Conservation (phyloP, 164 flowering plant species). For the Magnolia changhungtana region DNA sequence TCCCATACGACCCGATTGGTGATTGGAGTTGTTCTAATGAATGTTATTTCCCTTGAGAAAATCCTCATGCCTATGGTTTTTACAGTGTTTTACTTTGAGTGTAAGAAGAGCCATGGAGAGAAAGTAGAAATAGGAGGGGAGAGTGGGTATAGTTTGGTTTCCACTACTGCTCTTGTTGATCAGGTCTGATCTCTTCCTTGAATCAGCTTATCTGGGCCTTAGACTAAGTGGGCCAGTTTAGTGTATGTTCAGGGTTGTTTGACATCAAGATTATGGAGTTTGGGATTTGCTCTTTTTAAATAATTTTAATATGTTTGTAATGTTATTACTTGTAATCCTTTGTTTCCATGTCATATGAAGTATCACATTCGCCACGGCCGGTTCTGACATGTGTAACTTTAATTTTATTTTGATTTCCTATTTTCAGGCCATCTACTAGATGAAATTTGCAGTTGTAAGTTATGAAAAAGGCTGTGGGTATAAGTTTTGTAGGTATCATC, state of each 20-base stretch:
- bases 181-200: background rate
- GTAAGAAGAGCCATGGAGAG: conserved; percentile 35
- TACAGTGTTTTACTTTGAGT: conserved; percentile 27
- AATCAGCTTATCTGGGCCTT: background rate
- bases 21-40: conserved; percentile 6
- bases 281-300: background rate
- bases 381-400: no score
- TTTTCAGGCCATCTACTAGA: background rate
- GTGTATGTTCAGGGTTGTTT: background rate
- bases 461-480: no score
- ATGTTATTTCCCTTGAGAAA: conserved; percentile 1
- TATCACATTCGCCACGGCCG: no score
- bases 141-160: background rate
- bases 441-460: no score
- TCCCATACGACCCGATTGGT: background rate
- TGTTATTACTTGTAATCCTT: background rate
- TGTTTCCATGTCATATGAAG: background rate
- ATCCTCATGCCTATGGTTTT: conserved; percentile 17
- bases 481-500: no score
- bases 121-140: background rate
- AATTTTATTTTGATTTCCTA: background rate
- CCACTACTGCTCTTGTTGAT: background rate
- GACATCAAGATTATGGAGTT: background rate
- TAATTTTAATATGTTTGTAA: no score
- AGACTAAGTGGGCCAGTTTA: no score